Evolutionary conservation across 345 rosid genomes (phyloP).

Genomic region (Melastoma malabathricum): DNA sequence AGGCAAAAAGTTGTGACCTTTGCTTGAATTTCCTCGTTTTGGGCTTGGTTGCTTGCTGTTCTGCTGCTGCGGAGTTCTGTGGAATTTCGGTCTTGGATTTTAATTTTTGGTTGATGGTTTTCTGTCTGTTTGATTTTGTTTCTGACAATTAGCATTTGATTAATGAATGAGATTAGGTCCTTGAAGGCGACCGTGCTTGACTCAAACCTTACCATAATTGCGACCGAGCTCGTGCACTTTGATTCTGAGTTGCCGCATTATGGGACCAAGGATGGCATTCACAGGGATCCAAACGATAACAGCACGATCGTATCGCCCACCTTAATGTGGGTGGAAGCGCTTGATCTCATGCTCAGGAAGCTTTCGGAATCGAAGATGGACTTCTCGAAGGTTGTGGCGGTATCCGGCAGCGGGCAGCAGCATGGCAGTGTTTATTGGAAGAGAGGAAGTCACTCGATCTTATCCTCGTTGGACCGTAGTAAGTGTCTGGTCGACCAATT

Average conservation of each 20-base stretch:
- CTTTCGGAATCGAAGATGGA: constrained; percentile 41
- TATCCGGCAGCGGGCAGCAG: constrained; percentile 95
- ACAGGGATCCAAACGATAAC: constrained; percentile 44
- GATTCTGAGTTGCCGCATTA: constrained; percentile 70
- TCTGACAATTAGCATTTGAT: background rate
- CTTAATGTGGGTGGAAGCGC: constrained; percentile 95
- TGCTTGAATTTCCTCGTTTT: background rate
- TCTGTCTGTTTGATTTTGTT: no score
- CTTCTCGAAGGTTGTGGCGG: constrained; percentile 54
- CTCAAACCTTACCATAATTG: constrained; percentile 46
- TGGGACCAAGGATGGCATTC: constrained; percentile 77
- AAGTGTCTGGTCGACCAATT: constrained; percentile 52
- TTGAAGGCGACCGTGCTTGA: constrained; percentile 88
- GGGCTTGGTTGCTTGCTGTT: background rate
- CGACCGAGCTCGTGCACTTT: constrained; percentile 57
- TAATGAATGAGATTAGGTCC: constrained; percentile 37
- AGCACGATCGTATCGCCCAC: constrained; percentile 92
- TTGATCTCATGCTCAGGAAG: constrained; percentile 62
- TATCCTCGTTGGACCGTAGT: constrained; percentile 42
- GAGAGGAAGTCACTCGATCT: constrained; percentile 36
- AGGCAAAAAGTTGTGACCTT: no score
- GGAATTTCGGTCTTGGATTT: no score
- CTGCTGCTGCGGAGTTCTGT: background rate
- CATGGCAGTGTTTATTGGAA: constrained; percentile 98
- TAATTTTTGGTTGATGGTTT: no score